Evolutionary conservation across 2,329 filamentous ascomycete genomes (phyloP).

Genomic region (Chrysosporium queenslandicum): DNA sequence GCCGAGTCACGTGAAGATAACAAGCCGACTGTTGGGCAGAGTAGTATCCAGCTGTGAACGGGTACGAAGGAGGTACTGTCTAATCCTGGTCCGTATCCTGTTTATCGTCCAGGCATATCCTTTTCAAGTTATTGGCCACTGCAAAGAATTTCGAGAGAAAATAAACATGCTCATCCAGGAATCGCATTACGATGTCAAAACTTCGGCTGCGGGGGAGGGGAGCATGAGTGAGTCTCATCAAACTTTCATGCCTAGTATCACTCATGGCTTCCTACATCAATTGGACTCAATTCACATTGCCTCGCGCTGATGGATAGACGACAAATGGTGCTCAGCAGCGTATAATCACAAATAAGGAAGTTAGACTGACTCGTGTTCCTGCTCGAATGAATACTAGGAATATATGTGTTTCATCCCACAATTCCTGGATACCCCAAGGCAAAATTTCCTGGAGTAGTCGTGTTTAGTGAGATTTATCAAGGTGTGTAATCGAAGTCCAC

Average conservation of each 20-base stretch:
- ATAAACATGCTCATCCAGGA: slow-evolving; percentile 50
- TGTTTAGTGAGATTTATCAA: slow-evolving; percentile 95
- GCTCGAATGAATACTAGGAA: slow-evolving; percentile 48
- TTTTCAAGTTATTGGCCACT: no score
- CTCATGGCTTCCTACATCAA: no score
- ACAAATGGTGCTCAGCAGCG: no score
- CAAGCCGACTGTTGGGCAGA: no score
- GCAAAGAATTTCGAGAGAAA: not conserved
- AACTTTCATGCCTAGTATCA: no score
- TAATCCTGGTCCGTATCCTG: no score
- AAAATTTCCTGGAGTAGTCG: slow-evolving; percentile 75
- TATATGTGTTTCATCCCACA: slow-evolving; percentile 79
- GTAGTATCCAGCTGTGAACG: no score
- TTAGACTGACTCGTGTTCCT: not conserved
- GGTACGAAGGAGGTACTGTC: no score
- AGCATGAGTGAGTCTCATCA: slow-evolving; percentile 43
- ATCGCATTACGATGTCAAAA: slow-evolving; percentile 49
- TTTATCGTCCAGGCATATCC: no score
- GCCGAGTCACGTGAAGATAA: no score
- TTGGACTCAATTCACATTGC: no score
- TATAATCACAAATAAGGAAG: not conserved
- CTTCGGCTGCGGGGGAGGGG: slow-evolving; percentile 46
- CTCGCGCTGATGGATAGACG: no score
- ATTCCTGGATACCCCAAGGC: slow-evolving; percentile 80
- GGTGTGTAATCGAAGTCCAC: slow-evolving; percentile 42